Evolutionary conservation across 1,139 yeast species (phyloP).

Genomic region (Yamadazyma triangularis): DNA sequence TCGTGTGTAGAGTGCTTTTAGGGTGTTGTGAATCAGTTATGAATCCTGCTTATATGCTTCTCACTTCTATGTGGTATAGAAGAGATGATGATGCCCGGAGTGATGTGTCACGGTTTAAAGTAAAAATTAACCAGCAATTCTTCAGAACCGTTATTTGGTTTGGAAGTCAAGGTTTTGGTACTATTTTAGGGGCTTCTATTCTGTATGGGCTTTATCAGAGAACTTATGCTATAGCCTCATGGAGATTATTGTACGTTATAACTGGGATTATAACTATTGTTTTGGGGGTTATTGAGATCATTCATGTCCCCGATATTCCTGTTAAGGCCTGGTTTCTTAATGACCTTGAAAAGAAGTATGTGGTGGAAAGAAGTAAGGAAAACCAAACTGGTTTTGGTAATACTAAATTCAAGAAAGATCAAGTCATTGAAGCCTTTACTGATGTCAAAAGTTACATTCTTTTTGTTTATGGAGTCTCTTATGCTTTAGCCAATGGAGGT

Average conservation of each 20-base stretch:
- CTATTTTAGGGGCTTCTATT: constrained; percentile 11
- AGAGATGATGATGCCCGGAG: no score
- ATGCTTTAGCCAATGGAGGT: constrained; percentile 30
- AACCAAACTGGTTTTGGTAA: constrained; percentile 52
- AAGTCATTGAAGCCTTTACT: constrained; percentile 47
- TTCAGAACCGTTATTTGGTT: constrained; percentile 16
- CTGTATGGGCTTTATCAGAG: constrained; percentile 15
- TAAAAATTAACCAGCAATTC: constrained; percentile 11
- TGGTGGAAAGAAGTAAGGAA: constrained; percentile 23
- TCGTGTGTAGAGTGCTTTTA: constrained; percentile 44
- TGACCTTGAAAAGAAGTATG: constrained; percentile 27
- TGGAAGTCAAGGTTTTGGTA: constrained; percentile 6
- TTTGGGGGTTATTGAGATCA: constrained; percentile 15
- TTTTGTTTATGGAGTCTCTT: constrained; percentile 18
- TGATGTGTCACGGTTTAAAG: no score
- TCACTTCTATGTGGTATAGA: constrained; percentile 19
- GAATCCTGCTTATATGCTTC: constrained; percentile 27
- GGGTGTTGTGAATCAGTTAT: constrained; percentile 36
- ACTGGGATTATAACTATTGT: constrained; percentile 21
- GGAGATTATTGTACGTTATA: constrained; percentile 24
- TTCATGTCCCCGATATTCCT: constrained; percentile 24
- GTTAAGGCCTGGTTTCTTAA: constrained; percentile 29
- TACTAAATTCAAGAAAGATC: constrained; percentile 47
- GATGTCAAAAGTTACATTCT: constrained; percentile 40
- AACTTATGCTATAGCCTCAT: constrained; percentile 16